These are phyloP conservation scores for Schwanniomyces yamadae DNA, from an alignment of 805 yeast species.

Conservation along the genomic window DNA sequence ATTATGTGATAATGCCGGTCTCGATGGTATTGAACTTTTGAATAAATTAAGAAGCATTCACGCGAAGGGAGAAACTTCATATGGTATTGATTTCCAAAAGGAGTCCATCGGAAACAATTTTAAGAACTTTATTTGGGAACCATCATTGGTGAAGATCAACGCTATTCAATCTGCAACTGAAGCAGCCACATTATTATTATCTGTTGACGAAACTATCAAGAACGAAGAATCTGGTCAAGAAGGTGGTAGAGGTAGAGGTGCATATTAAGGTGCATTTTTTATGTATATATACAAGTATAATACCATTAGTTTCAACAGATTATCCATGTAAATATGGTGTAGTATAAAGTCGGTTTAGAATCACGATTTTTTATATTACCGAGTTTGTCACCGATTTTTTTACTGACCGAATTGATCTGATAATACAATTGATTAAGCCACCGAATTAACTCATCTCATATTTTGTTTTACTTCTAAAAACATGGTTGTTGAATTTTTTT, in stretches of 20 bases:
- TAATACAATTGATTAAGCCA: no score
- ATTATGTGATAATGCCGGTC: slow-evolving; percentile 97
- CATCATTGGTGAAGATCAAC: slow-evolving; percentile 87
- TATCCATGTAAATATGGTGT: no score
- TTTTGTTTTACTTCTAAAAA: no score
- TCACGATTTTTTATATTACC: no score
- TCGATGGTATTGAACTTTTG: slow-evolving; percentile 93
- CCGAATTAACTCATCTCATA: no score
- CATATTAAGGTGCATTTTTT: slow-evolving; percentile 26
- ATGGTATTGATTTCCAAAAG: slow-evolving; percentile 86
- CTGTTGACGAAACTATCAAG: slow-evolving; percentile 93
- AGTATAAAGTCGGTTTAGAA: no score
- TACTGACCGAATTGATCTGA: no score
- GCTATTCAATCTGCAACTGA: slow-evolving; percentile 96
- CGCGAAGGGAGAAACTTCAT: slow-evolving; percentile 89
- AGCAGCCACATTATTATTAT: slow-evolving; percentile 87
- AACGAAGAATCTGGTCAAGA: slow-evolving; percentile 53
- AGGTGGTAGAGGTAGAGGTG: slow-evolving; percentile 70
- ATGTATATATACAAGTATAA: slow-evolving; percentile 1
- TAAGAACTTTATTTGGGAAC: slow-evolving; percentile 94
- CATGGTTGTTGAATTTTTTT: no score
- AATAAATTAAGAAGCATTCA: slow-evolving; percentile 91
- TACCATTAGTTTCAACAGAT: slow-evolving; percentile 1
- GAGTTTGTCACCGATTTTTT: no score
- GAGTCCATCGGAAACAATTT: slow-evolving; percentile 84